Evolutionary conservation across 2,329 filamentous ascomycete species (phyloP), one percentile per base, ranked within the genome.

Genomic region (Gliomastix tumulicola): DNA sequence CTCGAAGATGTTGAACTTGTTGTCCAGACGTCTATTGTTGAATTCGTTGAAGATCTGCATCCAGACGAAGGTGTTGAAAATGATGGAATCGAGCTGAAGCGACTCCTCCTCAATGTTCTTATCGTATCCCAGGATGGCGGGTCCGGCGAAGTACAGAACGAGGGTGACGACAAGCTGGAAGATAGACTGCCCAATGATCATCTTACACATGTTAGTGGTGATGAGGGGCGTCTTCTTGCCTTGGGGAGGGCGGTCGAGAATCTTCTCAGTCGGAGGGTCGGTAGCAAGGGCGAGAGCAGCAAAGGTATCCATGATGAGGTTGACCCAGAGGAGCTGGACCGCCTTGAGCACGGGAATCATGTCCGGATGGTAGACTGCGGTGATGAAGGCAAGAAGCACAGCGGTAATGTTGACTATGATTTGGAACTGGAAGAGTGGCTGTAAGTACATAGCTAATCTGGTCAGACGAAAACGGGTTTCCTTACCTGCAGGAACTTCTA

Each of bases 1-100:
- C 46, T 77, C 69, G 36, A 80, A 70, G 28, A 80, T 69, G 45
- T 79, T 79, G 58, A 80, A 68, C 41, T 69, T 68, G 55, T 79
- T 79, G 48, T 80, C 76, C 1, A 80, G 62, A 16, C 75, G 72
- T 13, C 76, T 66, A 50, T 75, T 77, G 39, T 80, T 80, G 60
- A 78, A 72, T 53, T 78, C 68, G 54, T 82, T 82, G 62, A 81
- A 82, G 42, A 82, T 79, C 48, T 82, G 78, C 71, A 82, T 78
- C 77, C 76, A 82, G 4, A 82, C 78, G 42, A 79, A 82, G 1
- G 71, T 76, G 55, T 82, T 82, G 62, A 82, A 82, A 34, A 82
- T 69, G 41, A 79, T 65, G 1, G 76, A 78, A 41, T 72, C 62
- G 21, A 78, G 60, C 45, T 71, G 35, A 10, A 42, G 28, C 38